Evolutionary conservation across 139 green algal species (phyloP).

Genomic region (Chlorella sorokiniana): DNA sequence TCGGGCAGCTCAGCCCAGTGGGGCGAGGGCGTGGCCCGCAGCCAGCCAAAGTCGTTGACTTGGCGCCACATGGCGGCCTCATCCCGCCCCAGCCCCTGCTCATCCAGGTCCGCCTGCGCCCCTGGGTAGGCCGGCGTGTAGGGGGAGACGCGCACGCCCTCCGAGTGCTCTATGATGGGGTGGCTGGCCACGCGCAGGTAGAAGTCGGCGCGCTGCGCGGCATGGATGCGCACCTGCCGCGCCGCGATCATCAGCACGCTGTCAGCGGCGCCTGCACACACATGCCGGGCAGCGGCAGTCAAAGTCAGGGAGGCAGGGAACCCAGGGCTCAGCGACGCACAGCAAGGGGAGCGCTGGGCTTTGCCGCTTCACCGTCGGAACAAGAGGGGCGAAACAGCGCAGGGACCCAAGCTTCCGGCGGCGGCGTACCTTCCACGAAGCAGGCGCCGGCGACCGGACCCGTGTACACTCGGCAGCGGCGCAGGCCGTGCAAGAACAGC

Average conservation of each 20-base stretch:
- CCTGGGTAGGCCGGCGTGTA: constrained; percentile 37
- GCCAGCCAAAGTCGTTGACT: constrained; percentile 89
- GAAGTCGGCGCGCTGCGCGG: constrained; percentile 54
- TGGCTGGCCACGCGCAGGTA: constrained; percentile 68
- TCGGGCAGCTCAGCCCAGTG: constrained; percentile 65
- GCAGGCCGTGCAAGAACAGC: constrained; percentile 58
- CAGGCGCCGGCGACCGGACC: constrained; percentile 68
- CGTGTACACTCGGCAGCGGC: constrained; percentile 49
- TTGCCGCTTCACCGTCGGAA: too few species aligned
- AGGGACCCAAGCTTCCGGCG: too few species aligned
- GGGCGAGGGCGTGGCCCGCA: constrained; percentile 72
- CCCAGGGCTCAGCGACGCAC: too few species aligned
- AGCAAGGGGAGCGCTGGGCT: too few species aligned
- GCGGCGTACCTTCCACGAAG: constrained; percentile 63
- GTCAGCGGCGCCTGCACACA: constrained; percentile 1
- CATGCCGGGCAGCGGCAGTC: background rate
- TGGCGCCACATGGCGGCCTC: constrained; percentile 50
- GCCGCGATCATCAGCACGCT: constrained; percentile 22
- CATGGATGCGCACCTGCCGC: constrained; percentile 66
- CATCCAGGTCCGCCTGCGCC: constrained; percentile 24
- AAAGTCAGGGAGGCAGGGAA: too few species aligned
- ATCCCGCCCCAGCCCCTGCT: constrained; percentile 47
- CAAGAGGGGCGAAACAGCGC: too few species aligned
- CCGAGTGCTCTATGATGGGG: constrained; percentile 83
- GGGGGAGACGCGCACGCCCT: constrained; percentile 68